A percentile compares a stretch with the other conserved stretches of the same genome.
Conservation (phyloP, 129 eudicot species). For the Kitagawia praeruptora region DNA sequence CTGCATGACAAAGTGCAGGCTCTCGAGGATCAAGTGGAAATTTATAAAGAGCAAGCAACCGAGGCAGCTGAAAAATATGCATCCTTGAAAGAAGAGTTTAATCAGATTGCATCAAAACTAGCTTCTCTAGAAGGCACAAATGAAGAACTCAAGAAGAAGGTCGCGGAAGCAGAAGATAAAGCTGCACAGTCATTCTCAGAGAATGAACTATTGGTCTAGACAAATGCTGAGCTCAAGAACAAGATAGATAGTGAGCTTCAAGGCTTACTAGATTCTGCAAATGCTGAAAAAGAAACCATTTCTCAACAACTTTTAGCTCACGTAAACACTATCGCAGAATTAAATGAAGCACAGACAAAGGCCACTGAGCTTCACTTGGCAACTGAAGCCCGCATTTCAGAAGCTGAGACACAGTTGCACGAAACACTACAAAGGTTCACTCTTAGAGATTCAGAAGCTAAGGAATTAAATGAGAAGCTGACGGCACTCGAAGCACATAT, state of each 20-base stretch:
- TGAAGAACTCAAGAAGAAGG: constrained; percentile 60
- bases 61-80: constrained; percentile 47
- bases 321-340: constrained; percentile 41
- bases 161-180: constrained; percentile 52
- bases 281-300: constrained; percentile 57
- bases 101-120: constrained; percentile 41
- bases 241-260: constrained; percentile 61
- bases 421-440: constrained; percentile 32
- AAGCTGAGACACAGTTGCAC: constrained; percentile 33
- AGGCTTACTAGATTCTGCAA: constrained; percentile 28
- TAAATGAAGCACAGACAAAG: constrained; percentile 62
- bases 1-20: constrained; percentile 41
- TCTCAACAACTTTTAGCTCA: constrained; percentile 54
- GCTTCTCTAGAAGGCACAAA: constrained; percentile 54
- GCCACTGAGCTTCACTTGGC: constrained; percentile 42
- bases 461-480: constrained; percentile 36
- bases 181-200: constrained; percentile 44
- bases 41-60: constrained; percentile 49
- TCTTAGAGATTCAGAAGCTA: constrained; percentile 38
- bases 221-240: constrained; percentile 50
- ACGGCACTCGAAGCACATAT: constrained; percentile 31
- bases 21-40: constrained; percentile 47
- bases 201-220: constrained; percentile 54
- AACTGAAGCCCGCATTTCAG: constrained; percentile 36
- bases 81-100: constrained; percentile 47